phyloP scores from a whole-genome alignment of 192 early-diverging fungal species.

The Backusella parvicylindrica region DNA sequence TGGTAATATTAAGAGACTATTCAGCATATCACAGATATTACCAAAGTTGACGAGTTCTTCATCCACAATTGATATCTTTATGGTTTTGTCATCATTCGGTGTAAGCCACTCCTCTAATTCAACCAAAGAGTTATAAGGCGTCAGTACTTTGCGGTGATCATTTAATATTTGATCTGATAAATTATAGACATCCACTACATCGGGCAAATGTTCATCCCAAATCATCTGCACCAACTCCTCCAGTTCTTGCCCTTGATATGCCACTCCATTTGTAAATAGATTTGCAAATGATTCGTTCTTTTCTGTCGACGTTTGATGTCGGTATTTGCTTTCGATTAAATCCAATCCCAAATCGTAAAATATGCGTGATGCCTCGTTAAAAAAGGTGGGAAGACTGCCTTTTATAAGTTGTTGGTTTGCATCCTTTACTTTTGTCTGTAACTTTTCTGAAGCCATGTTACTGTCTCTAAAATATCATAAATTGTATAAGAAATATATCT shows the following conservation, averaged over 20 bases:
- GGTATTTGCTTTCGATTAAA: background rate
- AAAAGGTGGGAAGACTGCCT: background rate
- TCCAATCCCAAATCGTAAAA: background rate
- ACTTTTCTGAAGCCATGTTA: background rate
- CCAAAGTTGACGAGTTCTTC: background rate
- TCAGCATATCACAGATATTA: background rate
- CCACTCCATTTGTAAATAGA: background rate
- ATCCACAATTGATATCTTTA: background rate
- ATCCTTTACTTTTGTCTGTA: background rate
- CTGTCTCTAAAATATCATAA: background rate
- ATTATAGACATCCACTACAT: background rate
- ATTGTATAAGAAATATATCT: background rate
- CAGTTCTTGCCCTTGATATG: background rate
- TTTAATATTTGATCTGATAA: conserved; percentile 10
- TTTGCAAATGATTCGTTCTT: background rate
- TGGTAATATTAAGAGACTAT: background rate
- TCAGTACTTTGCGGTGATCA: background rate
- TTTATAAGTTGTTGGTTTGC: background rate
- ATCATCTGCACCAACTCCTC: background rate
- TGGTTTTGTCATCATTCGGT: background rate
- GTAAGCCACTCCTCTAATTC: background rate
- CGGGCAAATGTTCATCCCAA: conserved; percentile 9
- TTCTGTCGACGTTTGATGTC: background rate
- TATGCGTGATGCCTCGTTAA: background rate
- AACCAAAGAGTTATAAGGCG: background rate